A percentile compares a stretch with the other conserved stretches of the same genome.
Conservation (phyloP, 805 yeast genomes). For the Wickerhamiella galacta region DNA sequence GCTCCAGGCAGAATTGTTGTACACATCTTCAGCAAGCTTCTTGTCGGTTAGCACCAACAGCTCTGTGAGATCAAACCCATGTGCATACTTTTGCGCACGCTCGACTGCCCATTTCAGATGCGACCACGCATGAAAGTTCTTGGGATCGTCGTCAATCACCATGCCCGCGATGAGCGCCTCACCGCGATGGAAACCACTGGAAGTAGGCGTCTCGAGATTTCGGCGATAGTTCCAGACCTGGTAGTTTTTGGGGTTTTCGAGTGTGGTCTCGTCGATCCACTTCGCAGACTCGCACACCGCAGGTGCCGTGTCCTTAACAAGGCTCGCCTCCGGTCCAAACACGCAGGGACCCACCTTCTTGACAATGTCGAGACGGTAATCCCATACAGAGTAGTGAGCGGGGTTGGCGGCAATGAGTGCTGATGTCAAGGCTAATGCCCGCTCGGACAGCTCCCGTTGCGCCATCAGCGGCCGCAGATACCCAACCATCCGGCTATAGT, state of each 20-base stretch:
- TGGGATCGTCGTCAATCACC: constrained; percentile 64
- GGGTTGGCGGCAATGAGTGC: constrained; percentile 52
- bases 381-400: constrained; percentile 88
- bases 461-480: constrained; percentile 42
- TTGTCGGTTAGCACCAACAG: constrained; percentile 38
- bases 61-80: constrained; percentile 8
- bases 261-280: constrained; percentile 65
- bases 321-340: constrained; percentile 10
- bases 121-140: constrained; percentile 95
- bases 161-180: constrained; percentile 51
- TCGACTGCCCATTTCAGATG: constrained; percentile 71
- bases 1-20: constrained; percentile 90
- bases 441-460: constrained; percentile 42
- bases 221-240: constrained; percentile 96
- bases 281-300: constrained; percentile 35
- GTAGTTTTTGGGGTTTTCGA: constrained; percentile 73
- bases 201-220: constrained; percentile 29
- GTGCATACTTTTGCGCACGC: constrained; percentile 14
- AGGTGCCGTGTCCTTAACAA: constrained; percentile 15
- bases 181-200: constrained; percentile 21
- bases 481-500: constrained; percentile 48
- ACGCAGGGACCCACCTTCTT: constrained; percentile 21
- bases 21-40: constrained; percentile 43
- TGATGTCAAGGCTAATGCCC: constrained; percentile 55
- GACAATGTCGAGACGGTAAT: constrained; percentile 22